Percentiles rank a stretch among this genome's conserved stretches.
phyloP scores from a whole-genome alignment of 1,284 basidiomycete species.

The Trichosporon sp. region DNA sequence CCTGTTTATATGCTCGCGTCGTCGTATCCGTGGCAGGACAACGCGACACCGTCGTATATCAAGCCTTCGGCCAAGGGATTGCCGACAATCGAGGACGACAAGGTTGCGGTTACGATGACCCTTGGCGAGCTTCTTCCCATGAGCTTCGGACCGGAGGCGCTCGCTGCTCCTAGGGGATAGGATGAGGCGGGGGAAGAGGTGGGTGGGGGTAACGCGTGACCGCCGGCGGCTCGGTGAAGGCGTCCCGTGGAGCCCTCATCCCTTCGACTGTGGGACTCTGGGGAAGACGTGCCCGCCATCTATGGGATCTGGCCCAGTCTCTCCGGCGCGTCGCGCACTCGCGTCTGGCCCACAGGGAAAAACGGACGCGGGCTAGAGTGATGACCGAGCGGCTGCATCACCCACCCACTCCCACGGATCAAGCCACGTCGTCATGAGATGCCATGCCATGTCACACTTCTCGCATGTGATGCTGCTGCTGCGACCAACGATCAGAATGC shows the following conservation, averaged over 20 bases:
- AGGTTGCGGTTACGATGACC: conserved; percentile 50
- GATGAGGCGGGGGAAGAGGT: neutral
- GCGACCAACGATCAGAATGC: neutral
- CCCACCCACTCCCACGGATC: no score
- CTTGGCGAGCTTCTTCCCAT: conserved; percentile 77
- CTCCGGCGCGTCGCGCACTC: no score
- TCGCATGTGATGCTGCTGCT: neutral
- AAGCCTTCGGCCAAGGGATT: neutral
- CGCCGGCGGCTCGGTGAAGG: neutral
- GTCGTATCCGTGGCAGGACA: conserved; percentile 60
- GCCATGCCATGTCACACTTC: neutral
- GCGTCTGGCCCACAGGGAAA: neutral
- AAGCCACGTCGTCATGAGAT: conserved; percentile 2
- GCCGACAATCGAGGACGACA: neutral
- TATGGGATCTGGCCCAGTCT: neutral
- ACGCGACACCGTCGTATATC: conserved; percentile 30
- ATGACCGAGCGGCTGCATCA: no score
- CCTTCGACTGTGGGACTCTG: neutral
- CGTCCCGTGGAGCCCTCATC: neutral
- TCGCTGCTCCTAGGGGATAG: neutral
- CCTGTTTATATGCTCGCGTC: conserved; percentile 76
- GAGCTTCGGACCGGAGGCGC: conserved; percentile 78
- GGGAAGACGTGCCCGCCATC: neutral
- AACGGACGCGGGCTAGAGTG: neutral
- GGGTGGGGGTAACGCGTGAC: conserved; percentile 7